Evolutionary conservation across 1,139 yeast species (phyloP).

Genomic region (Protomyces inundatus): DNA sequence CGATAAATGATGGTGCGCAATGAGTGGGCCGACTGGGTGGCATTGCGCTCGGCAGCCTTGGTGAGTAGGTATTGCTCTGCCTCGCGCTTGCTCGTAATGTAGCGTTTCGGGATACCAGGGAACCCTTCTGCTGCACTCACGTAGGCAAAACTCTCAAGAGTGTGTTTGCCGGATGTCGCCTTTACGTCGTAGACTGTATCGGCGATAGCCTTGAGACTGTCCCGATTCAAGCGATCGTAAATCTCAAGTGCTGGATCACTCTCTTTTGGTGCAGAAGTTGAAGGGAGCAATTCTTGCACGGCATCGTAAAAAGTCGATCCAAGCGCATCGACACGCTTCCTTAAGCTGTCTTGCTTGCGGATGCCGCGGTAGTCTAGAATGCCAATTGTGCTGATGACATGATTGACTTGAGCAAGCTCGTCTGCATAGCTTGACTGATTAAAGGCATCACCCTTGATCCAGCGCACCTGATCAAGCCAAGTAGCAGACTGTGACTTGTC

Average conservation of each 20-base stretch:
- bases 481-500: neutral
- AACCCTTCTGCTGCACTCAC: slow-evolving; percentile 30
- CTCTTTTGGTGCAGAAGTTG: neutral
- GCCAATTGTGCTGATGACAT: slow-evolving; percentile 28
- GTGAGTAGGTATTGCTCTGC: slow-evolving; percentile 21
- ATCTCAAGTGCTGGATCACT: neutral
- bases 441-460: slow-evolving; percentile 27
- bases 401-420: slow-evolving; percentile 3
- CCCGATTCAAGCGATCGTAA: slow-evolving; percentile 18
- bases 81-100: slow-evolving; percentile 27
- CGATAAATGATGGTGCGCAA: slow-evolving; percentile 27
- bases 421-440: slow-evolving; percentile 15
- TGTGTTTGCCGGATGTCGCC: neutral
- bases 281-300: neutral
- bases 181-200: neutral
- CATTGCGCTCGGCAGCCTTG: neutral
- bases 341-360: neutral
- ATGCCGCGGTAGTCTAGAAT: slow-evolving; percentile 27
- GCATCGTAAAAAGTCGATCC: slow-evolving; percentile 5
- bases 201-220: slow-evolving; percentile 13
- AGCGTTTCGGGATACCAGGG: slow-evolving; percentile 28
- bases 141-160: slow-evolving; percentile 22
- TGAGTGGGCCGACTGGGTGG: neutral
- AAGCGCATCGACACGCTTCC: neutral
- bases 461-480: slow-evolving; percentile 24